Percentiles rank a stretch among this genome's conserved stretches.
Conservation (phyloP, 1,139 yeast genomes). For the Spathaspora sp. region DNA sequence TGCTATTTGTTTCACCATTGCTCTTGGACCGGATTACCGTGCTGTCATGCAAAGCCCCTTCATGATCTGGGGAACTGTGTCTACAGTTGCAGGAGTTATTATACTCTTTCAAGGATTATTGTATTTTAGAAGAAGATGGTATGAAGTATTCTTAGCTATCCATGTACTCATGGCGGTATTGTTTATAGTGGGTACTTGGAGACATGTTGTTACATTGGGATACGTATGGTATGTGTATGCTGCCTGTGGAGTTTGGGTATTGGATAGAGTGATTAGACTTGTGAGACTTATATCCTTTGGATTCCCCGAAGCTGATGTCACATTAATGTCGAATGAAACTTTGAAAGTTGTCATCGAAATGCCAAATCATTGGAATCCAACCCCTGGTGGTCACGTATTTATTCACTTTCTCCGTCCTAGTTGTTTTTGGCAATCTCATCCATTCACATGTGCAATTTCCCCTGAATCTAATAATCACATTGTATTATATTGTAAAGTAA, state of each 20-base stretch:
- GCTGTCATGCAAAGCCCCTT: conserved; percentile 26
- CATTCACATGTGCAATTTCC: conserved; percentile 47
- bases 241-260: conserved; percentile 59
- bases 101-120: conserved; percentile 50
- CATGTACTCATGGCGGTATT: conserved; percentile 60
- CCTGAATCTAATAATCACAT: conserved; percentile 33
- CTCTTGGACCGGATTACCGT: conserved; percentile 30
- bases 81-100: conserved; percentile 37
- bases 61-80: conserved; percentile 52
- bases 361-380: conserved; percentile 37
- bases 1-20: conserved; percentile 25
- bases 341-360: conserved; percentile 40
- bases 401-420: conserved; percentile 52
- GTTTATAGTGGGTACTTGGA: conserved; percentile 60
- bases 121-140: conserved; percentile 52
- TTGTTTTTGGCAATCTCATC: conserved; percentile 73
- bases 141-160: conserved; percentile 61
- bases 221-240: conserved; percentile 52
- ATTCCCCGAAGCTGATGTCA: conserved; percentile 41
- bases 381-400: conserved; percentile 63
- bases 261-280: conserved; percentile 56
- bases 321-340: conserved; percentile 44
- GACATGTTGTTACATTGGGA: conserved; percentile 52
- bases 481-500: conserved; percentile 29
- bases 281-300: conserved; percentile 51